A percentile compares a stretch with the other conserved stretches of the same genome.
phyloP scores from a whole-genome alignment of 2,329 filamentous ascomycete genomes.

The Pyricularia grisea region DNA sequence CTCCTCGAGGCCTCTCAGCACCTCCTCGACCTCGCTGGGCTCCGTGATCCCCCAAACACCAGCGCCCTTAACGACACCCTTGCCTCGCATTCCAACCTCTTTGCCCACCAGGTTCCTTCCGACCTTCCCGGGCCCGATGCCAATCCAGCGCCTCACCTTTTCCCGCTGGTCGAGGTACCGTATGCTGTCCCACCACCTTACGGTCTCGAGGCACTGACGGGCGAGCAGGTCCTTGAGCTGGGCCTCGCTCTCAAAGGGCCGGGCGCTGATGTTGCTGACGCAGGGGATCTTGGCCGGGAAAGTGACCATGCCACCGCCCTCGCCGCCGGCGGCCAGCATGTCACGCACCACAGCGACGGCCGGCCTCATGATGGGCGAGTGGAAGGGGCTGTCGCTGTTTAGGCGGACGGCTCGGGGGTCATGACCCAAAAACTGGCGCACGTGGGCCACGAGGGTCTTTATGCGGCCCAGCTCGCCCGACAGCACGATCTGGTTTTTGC shows the following conservation, averaged over 20 bases:
- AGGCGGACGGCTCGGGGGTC: constrained; percentile 81
- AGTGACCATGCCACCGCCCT: constrained; percentile 50
- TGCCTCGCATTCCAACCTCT: constrained; percentile 78
- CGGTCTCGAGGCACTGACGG: constrained; percentile 82
- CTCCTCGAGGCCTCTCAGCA: constrained; percentile 54
- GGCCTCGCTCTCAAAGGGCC: constrained; percentile 63
- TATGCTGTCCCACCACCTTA: constrained; percentile 91
- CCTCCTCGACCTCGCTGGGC: constrained; percentile 65
- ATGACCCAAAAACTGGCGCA: constrained; percentile 83
- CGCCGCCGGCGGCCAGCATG: constrained; percentile 52
- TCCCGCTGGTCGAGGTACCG: constrained; percentile 78
- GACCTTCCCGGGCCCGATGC: constrained; percentile 89
- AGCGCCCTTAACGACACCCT: constrained; percentile 73
- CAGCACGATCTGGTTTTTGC: constrained; percentile 91
- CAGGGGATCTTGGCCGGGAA: constrained; percentile 71
- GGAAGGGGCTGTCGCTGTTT: constrained; percentile 83
- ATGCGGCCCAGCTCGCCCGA: constrained; percentile 81
- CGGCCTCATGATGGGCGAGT: constrained; percentile 85
- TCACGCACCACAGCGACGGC: constrained; percentile 65
- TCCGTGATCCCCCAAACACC: constrained; percentile 89
- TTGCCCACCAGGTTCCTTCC: constrained; percentile 90
- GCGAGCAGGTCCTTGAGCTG: constrained; percentile 79
- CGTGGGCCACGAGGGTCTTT: constrained; percentile 69
- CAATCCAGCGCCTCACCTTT: constrained; percentile 76
- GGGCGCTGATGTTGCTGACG: constrained; percentile 76